Percentiles rank a stretch among this genome's conserved stretches.
phyloP scores from a whole-genome alignment of 1,139 yeast genomes.

The Sugiyamaella novakii region DNA sequence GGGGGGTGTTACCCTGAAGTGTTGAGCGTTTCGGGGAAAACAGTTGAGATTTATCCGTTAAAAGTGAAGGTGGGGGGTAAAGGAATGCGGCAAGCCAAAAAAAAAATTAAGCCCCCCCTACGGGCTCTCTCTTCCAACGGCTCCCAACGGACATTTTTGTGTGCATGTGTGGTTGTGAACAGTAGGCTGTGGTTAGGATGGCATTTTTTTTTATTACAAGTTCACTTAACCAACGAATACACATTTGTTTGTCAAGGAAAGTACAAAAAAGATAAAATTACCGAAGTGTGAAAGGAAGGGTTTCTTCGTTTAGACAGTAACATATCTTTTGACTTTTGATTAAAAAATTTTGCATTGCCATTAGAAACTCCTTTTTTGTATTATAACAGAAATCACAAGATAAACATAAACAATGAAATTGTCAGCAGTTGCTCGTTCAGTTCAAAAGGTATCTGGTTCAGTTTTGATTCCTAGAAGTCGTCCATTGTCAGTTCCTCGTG shows the following conservation, averaged over 20 bases:
- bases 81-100: not conserved
- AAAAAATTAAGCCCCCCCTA: not conserved
- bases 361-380: not conserved
- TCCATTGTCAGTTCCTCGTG: conserved; percentile 18
- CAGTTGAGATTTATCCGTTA: not conserved
- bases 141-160: conserved; percentile 7
- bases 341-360: not conserved
- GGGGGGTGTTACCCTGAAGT: not conserved
- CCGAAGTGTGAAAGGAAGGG: not conserved
- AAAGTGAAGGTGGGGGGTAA: conserved; percentile 1
- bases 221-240: not conserved
- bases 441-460: conserved; percentile 20
- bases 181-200: conserved; percentile 11
- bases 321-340: not conserved
- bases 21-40: not conserved
- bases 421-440: conserved; percentile 23
- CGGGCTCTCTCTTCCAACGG: not conserved
- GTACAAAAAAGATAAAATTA: not conserved
- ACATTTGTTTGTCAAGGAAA: conserved; percentile 5
- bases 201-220: conserved; percentile 6
- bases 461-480: conserved; percentile 20
- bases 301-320: not conserved
- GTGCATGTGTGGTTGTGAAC: not conserved
- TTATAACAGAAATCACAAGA: not conserved
- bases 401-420: conserved; percentile 21